These are phyloP conservation scores for Stagonosporopsis cucurbitacearum DNA, from an alignment of 2,329 filamentous ascomycete species.

Conservation along the genomic window DNA sequence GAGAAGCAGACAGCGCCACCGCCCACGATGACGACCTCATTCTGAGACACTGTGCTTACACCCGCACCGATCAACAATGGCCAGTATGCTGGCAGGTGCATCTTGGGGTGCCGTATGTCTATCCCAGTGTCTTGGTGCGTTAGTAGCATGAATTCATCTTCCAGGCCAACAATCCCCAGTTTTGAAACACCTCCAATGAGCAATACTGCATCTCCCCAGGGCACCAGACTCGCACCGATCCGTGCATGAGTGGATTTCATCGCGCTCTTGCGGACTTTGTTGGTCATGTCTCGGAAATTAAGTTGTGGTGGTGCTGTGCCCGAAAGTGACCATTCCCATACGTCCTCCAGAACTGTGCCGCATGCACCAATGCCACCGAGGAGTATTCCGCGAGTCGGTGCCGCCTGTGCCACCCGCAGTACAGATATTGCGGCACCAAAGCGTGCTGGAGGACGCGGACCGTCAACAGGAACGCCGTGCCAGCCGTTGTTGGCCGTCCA, in stretches of 20 bases:
- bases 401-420: conserved; percentile 39
- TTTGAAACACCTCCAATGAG: conserved; percentile 61
- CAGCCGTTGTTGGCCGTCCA: conserved; percentile 60
- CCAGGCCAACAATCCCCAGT: conserved; percentile 32
- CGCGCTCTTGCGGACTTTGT: conserved; percentile 25
- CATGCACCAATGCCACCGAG: conserved; percentile 73
- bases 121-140: conserved; percentile 27
- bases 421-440: conserved; percentile 65
- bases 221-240: conserved; percentile 60
- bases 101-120: conserved; percentile 25
- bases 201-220: conserved; percentile 54
- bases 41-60: conserved; percentile 55
- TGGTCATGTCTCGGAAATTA: conserved; percentile 39
- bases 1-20: conserved; percentile 90
- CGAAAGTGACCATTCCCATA: conserved; percentile 68
- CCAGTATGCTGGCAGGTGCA: conserved; percentile 49
- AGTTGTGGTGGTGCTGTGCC: conserved; percentile 39
- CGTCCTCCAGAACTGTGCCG: conserved; percentile 67
- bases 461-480: conserved; percentile 52
- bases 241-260: conserved; percentile 45
- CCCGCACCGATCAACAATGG: conserved; percentile 77
- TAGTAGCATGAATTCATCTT: conserved; percentile 40
- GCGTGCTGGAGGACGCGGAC: conserved; percentile 54
- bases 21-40: conserved; percentile 69
- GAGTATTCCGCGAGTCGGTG: conserved; percentile 65